Evolutionary conservation across 1,139 yeast species (phyloP), one percentile per base, ranked within the genome.

Genomic region (Yamadazyma triangularis): DNA sequence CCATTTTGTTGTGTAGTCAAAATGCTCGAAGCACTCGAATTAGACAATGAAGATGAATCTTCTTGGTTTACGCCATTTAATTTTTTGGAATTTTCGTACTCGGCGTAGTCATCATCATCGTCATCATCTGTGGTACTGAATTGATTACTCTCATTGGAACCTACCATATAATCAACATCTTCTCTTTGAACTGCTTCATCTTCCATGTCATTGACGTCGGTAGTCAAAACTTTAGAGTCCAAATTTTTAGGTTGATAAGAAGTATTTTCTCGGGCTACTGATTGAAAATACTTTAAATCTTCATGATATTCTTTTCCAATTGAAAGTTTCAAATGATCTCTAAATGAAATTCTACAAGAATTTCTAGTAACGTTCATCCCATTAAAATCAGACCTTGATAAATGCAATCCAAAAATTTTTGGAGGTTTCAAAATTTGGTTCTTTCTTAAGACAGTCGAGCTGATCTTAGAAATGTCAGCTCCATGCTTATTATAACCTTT

Each of bases 341-440:
- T 75, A 45, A 82, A 82, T 4, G 65, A 52, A 4, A 89, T 89
- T 32, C 77, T 65, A 53, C 96, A 87, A 4, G 84, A 65, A 53
- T 88, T 89, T 47, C 95, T 73, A 3, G 81, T 69, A 2, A 84
- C 77, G 18, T 73, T 76, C 30, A 76, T 74, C n/a, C 85, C 88
- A 32, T 76, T 71, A 50, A 73, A 88, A 23, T 83, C 70, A 0
- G 96, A 87, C 45, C 97, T 68, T 4, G 95, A 85, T 31, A 89
- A 60, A 52, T 89, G 96, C 13, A 89, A 60, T 0, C 86, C 76
- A 38, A 88, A 65, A 9, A 85, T 64, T 33, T 73, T 68, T 1
- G 97, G 96, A 4, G 88, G 74, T 38, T 72, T 70, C 24, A 76
- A 66, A 27, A 85, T 72, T 26, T 70, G 69, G 0, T 81, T 75